A percentile compares a stretch with the other conserved stretches of the same genome.
Evolutionary conservation across 2,329 filamentous ascomycete species (phyloP).

Genomic region (Gnomoniopsis smithogilvyi): DNA sequence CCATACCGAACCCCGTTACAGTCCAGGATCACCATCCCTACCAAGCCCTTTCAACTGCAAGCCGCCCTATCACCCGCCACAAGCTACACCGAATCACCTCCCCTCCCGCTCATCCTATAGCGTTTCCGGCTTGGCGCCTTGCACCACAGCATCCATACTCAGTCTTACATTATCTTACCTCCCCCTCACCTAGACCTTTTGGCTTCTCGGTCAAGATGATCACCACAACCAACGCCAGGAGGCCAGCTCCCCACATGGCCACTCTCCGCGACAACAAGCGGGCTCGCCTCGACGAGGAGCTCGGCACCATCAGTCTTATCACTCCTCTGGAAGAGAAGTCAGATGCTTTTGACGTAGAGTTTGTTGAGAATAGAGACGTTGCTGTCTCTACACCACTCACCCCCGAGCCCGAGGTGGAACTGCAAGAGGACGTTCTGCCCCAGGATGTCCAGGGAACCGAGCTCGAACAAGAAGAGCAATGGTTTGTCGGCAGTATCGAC

Average conservation of each 20-base stretch:
- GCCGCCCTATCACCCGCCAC: constrained; percentile 9
- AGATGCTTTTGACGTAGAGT: constrained; percentile 11
- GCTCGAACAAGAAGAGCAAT: constrained; percentile 33
- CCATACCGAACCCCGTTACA: background rate
- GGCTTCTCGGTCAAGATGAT: constrained; percentile 15
- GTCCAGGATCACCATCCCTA: constrained; percentile 7
- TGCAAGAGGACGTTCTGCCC: constrained; percentile 22
- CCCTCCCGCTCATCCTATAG: constrained; percentile 3
- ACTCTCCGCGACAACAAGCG: constrained; percentile 11
- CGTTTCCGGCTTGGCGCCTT: constrained; percentile 6
- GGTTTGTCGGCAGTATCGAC: constrained; percentile 83
- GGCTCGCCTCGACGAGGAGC: constrained; percentile 9
- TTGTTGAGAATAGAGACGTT: constrained; percentile 12
- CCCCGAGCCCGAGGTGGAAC: background rate
- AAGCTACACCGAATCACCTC: background rate
- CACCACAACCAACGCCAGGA: constrained; percentile 15
- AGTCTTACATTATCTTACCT: background rate
- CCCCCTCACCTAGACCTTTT: background rate
- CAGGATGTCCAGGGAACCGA: constrained; percentile 24
- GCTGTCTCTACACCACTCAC: constrained; percentile 17
- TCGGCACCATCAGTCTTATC: constrained; percentile 16
- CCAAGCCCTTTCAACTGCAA: background rate
- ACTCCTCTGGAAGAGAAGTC: constrained; percentile 14
- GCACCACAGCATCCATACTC: background rate
- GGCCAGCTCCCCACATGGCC: constrained; percentile 1